Conservation (phyloP, 75 land plant genomes). For the Pseudotsuga menziesii region DNA sequence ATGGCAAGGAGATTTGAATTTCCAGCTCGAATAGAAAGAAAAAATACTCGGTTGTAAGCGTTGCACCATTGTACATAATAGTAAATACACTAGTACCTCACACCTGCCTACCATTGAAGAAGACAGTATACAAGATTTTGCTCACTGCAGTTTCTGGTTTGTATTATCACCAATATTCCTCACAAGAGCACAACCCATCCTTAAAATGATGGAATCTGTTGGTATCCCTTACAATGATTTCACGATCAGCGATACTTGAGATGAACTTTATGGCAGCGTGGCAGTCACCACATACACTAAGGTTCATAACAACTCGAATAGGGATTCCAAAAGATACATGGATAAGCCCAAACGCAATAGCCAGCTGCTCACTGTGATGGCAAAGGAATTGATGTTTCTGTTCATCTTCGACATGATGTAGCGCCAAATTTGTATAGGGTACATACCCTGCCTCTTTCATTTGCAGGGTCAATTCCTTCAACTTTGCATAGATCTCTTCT, state of each 20-base stretch:
- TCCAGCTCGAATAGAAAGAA: too few species aligned
- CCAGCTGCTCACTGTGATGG: constrained; percentile 17
- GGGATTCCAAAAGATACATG: constrained; percentile 9
- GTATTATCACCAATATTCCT: constrained; percentile 11
- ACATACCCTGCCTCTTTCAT: constrained; percentile 12
- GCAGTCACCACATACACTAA: constrained; percentile 23
- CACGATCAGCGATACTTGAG: constrained; percentile 14
- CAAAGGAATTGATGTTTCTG: constrained; percentile 12
- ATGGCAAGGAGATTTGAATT: too few species aligned
- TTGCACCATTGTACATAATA: too few species aligned
- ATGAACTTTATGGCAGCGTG: constrained; percentile 15
- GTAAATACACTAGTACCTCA: neutral
- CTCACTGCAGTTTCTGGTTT: neutral
- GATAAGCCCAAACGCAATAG: constrained; percentile 21
- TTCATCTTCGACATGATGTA: neutral
- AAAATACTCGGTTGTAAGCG: too few species aligned
- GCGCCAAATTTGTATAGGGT: constrained; percentile 12
- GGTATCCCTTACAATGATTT: constrained; percentile 16
- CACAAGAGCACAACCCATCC: constrained; percentile 22
- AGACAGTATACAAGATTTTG: neutral
- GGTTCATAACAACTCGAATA: constrained; percentile 17
- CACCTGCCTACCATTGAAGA: neutral
- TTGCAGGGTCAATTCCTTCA: constrained; percentile 1
- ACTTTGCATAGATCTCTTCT: constrained; percentile 15
- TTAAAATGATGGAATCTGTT: constrained; percentile 19